Evolutionary conservation across 345 rosid genomes (phyloP).

Genomic region (Anacardium occidentale): DNA sequence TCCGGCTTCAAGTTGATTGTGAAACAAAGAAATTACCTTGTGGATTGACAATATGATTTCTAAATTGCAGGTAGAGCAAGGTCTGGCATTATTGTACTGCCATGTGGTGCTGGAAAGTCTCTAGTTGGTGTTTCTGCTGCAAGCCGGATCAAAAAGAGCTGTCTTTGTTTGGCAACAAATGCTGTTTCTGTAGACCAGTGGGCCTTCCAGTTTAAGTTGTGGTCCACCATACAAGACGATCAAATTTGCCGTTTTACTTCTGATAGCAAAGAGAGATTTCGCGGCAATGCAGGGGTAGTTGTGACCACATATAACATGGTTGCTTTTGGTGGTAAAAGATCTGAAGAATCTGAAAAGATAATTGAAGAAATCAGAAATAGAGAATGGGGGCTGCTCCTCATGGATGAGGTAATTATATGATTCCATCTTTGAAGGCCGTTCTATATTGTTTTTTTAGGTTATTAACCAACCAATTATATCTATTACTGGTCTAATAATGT

Average conservation of each 20-base stretch:
- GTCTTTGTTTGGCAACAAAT: constrained; percentile 96
- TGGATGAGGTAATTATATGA: constrained; percentile 75
- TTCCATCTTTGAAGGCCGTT: neutral
- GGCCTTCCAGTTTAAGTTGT: constrained; percentile 90
- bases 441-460: neutral
- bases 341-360: constrained; percentile 95
- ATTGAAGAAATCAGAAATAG: constrained; percentile 96
- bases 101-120: constrained; percentile 99
- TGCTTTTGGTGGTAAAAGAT: constrained; percentile 97
- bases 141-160: constrained; percentile 83
- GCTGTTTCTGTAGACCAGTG: constrained; percentile 99
- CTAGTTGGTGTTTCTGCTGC: constrained; percentile 98
- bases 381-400: constrained; percentile 96
- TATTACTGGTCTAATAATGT: constrained; percentile 1
- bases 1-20: constrained; percentile 12
- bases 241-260: constrained; percentile 95
- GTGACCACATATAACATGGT: constrained; percentile 98
- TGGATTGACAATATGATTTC: constrained; percentile 16
- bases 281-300: constrained; percentile 96
- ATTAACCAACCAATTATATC: neutral
- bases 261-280: constrained; percentile 94
- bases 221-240: constrained; percentile 90
- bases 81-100: constrained; percentile 95
- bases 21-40: neutral
- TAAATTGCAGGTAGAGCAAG: constrained; percentile 82